Base-by-base conservation (phyloP, 2,329 filamentous ascomycete species). In the Pleurostoma richardsiae region DNA sequence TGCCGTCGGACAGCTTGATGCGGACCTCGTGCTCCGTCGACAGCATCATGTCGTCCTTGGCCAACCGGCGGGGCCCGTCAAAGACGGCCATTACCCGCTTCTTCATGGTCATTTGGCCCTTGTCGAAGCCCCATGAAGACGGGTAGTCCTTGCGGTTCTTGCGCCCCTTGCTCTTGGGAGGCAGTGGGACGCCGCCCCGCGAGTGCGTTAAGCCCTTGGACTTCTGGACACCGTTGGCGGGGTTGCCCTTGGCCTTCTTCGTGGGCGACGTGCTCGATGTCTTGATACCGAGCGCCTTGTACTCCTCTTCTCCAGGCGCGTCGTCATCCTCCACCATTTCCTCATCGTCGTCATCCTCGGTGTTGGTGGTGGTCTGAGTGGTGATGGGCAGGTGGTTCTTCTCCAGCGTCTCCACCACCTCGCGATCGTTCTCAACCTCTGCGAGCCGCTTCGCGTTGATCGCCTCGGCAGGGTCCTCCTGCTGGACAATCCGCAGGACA, bases 41-140 rank as follows among this genome's bases (percentile, higher is more conserved):
- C 43, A 99, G 83, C 90, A 96, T 95, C 90, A 97, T 94, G 69
- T 99, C 94, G 63, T 99, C 94, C 73, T 97, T 97, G 80, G 88
- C 94, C 43, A 99, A 77, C 39, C 92, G 84, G 45, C 91, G 83
- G 11, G 79, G 79, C 1, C 94, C 94, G 61, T 97, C 90, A 59
- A 95, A 99, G 26, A 95, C 88, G 53, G 90, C 90, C 59, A 97
- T 77, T 46, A 96, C 90, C 29, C 94, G 88, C 80, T 96, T 96
- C 82, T 95, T 96, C 82, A 95, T 95, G 62, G 88, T 95, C 89
- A 97, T 96, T 73, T 94, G 90, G 59, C 89, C 87, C 59, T 88
- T 85, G 52, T 91, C 82, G 59, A 91, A 94, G 44, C 94, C 92
- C 94, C 94, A 99, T 2, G 88, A 91, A 0, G 88, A 83, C 10